These are phyloP conservation scores for Cryptococcus sp. DNA, from an alignment of 1,284 basidiomycete species.

Conservation along the genomic window DNA sequence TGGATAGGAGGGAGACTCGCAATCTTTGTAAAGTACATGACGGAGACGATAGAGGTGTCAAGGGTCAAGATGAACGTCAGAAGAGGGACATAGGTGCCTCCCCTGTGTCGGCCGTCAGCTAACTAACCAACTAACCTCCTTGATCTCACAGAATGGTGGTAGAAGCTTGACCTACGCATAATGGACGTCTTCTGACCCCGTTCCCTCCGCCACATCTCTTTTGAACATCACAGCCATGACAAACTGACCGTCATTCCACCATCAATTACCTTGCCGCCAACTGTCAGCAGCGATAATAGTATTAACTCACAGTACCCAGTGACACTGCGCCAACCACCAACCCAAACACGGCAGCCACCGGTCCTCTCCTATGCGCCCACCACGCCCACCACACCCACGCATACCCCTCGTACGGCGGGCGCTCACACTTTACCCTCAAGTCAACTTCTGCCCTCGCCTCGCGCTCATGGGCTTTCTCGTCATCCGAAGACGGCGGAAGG, in stretches of 20 bases:
- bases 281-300: not conserved
- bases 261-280: not conserved
- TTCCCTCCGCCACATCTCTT: constrained; percentile 13
- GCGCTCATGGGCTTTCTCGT: not conserved
- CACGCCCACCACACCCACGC: constrained; percentile 43
- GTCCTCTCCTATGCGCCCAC: constrained; percentile 33
- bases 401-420: constrained; percentile 27
- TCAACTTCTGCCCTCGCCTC: constrained; percentile 28
- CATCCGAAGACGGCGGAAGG: not conserved
- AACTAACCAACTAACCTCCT: no score
- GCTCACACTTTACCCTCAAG: constrained; percentile 25
- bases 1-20: constrained; percentile 9
- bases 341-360: constrained; percentile 21
- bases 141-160: no score
- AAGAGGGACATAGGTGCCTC: constrained; percentile 17
- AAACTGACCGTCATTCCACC: constrained; percentile 10
- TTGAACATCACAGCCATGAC: constrained; percentile 15
- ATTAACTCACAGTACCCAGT: constrained; percentile 22
- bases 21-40: constrained; percentile 14
- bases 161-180: constrained; percentile 20
- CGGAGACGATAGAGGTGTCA: constrained; percentile 18
- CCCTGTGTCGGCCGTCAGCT: constrained; percentile 3
- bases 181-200: constrained; percentile 7
- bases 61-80: constrained; percentile 12
- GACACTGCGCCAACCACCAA: constrained; percentile 11